phyloP scores from a whole-genome alignment of 805 yeast species.

The Yarrowia sp. region DNA sequence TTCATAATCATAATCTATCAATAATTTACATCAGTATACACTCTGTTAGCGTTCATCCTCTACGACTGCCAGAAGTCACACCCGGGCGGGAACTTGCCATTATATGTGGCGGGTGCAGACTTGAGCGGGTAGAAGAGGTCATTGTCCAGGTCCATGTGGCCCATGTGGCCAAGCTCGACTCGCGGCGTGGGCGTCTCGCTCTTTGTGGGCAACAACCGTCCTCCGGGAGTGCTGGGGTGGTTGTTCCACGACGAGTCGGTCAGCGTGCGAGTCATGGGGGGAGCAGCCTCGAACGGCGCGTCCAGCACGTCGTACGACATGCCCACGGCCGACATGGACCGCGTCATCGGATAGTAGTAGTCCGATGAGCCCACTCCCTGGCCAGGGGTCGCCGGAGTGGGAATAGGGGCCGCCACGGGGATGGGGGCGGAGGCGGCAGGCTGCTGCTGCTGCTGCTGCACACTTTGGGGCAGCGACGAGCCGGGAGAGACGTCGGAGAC shows the following conservation, averaged over 20 bases:
- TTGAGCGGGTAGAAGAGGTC: conserved; percentile 15
- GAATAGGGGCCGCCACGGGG: conserved; percentile 10
- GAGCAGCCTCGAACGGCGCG: conserved; percentile 26
- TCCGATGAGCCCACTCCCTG: conserved; percentile 27
- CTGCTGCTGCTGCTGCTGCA: background rate
- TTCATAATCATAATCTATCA: conserved; percentile 22
- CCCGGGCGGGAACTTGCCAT: conserved; percentile 27
- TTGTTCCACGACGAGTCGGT: conserved; percentile 24
- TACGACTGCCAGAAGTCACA: conserved; percentile 22
- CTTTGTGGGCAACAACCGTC: conserved; percentile 1
- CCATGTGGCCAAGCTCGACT: conserved; percentile 14
- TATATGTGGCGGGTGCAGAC: conserved; percentile 22
- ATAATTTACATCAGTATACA: conserved; percentile 19
- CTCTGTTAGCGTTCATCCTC: conserved; percentile 7
- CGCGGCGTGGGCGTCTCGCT: conserved; percentile 11
- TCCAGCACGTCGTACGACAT: conserved; percentile 27
- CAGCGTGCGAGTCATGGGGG: conserved; percentile 19
- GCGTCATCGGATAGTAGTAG: conserved; percentile 31
- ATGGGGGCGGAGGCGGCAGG: background rate
- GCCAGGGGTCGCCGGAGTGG: conserved; percentile 26
- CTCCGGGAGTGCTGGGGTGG: conserved; percentile 16
- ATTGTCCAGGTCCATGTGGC: conserved; percentile 16
- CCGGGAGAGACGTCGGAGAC: conserved; percentile 2
- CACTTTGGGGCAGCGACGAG: background rate
- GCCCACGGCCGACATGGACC: conserved; percentile 34